A percentile compares a stretch with the other conserved stretches of the same genome.
Conservation (phyloP, 352 stramenopile genomes). For the Pseudoperonospora humuli region DNA sequence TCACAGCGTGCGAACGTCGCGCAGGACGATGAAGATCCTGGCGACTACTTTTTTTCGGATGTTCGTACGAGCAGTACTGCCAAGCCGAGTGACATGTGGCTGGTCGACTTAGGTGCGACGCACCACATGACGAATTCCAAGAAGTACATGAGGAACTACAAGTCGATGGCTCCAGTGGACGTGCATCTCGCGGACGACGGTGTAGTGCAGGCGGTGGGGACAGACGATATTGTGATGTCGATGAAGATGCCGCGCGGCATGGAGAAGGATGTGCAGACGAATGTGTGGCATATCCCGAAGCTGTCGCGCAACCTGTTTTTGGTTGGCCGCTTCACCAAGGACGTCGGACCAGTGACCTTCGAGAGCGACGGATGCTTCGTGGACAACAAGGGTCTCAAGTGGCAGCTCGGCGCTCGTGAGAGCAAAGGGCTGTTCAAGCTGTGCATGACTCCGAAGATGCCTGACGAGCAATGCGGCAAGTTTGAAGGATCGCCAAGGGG, state of each 20-base stretch:
- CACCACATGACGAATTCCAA: constrained; percentile 5
- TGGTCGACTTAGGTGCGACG: constrained; percentile 6
- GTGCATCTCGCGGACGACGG: not conserved
- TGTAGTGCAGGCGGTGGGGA: not conserved
- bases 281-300: not conserved
- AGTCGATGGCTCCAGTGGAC: not conserved
- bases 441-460: not conserved
- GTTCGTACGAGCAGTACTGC: too few relatives aligned
- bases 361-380: not conserved
- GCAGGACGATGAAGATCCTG: not conserved
- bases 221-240: not conserved
- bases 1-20: constrained; percentile 4
- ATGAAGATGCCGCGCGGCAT: not conserved
- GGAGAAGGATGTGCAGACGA: not conserved
- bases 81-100: constrained; percentile 5
- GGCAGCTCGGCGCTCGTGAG: not conserved
- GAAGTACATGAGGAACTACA: not conserved
- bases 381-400: not conserved
- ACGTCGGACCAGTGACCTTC: not conserved
- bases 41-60: constrained; percentile 1
- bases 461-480: not conserved
- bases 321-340: not conserved
- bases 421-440: not conserved
- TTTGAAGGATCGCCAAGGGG: not conserved
- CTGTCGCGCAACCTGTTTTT: not conserved